Evolutionary conservation across 2,329 filamentous ascomycete species (phyloP).

Genomic region (Pseudogymnoascus sp.): DNA sequence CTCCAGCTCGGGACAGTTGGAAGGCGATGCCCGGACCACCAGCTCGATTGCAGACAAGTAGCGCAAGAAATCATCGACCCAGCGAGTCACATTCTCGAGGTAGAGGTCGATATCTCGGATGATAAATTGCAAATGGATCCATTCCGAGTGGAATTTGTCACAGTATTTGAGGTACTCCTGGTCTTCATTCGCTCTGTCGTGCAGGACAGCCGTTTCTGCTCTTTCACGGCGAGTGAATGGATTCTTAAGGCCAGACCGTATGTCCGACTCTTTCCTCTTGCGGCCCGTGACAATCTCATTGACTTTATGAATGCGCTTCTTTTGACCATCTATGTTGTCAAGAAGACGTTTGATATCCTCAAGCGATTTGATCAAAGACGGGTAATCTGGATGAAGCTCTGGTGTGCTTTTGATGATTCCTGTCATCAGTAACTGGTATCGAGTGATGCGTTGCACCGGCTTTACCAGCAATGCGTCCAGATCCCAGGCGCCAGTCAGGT

Average conservation of each 20-base stretch:
- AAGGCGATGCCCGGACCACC: constrained; percentile 66
- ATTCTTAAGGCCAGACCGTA: constrained; percentile 74
- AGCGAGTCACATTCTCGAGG: constrained; percentile 69
- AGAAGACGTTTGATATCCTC: constrained; percentile 49
- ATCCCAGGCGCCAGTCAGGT: constrained; percentile 90
- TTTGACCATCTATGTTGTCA: constrained; percentile 86
- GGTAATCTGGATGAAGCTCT: constrained; percentile 72
- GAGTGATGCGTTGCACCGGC: constrained; percentile 87
- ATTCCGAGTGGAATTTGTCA: constrained; percentile 86
- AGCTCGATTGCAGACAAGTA: constrained; percentile 76
- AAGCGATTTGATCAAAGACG: constrained; percentile 48
- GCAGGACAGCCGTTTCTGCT: constrained; percentile 20
- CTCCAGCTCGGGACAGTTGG: constrained; percentile 70
- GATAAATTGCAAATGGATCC: constrained; percentile 83
- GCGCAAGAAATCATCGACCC: constrained; percentile 71
- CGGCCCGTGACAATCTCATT: constrained; percentile 73
- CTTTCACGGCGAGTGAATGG: constrained; percentile 63
- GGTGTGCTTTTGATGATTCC: constrained; percentile 74
- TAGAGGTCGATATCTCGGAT: constrained; percentile 85
- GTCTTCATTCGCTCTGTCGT: constrained; percentile 58
- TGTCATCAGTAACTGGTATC: constrained; percentile 81
- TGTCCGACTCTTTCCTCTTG: constrained; percentile 82
- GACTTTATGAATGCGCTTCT: constrained; percentile 88
- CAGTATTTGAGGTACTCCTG: constrained; percentile 70
- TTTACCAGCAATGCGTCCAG: constrained; percentile 95